Conservation (phyloP, 257 asterid genomes). For the Solanum chaucha region DNA sequence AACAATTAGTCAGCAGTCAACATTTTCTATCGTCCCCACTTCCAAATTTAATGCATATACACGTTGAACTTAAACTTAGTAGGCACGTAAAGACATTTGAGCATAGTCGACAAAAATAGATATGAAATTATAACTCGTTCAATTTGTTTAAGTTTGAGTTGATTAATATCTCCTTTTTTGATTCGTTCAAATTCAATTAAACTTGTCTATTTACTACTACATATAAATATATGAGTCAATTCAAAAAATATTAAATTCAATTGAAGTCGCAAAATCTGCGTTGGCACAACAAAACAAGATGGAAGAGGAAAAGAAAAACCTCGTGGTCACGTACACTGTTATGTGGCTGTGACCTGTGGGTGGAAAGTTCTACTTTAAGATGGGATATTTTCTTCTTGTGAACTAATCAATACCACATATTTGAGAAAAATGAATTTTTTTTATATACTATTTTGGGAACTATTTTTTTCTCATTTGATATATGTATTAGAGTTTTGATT, state of each 20-base stretch:
- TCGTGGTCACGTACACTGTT: background rate
- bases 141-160: background rate
- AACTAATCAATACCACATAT: background rate
- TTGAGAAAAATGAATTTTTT: background rate
- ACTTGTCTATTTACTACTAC: no score
- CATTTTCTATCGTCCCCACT: background rate
- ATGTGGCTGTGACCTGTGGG: background rate
- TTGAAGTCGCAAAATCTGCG: fast-evolving
- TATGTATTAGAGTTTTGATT: no score
- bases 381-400: background rate
- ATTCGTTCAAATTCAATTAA: no score
- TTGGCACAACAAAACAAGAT: background rate
- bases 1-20: background rate
- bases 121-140: background rate
- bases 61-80: background rate
- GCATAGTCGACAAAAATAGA: background rate
- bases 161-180: no score
- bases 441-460: no score
- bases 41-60: background rate
- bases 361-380: background rate
- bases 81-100: background rate
- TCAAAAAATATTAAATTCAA: fast-evolving
- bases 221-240: no score
- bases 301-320: background rate
- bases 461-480: no score